A percentile compares a stretch with the other conserved stretches of the same genome.
Conservation (phyloP, 768 basidiomycete species). For the Hygrocybe coccinea region DNA sequence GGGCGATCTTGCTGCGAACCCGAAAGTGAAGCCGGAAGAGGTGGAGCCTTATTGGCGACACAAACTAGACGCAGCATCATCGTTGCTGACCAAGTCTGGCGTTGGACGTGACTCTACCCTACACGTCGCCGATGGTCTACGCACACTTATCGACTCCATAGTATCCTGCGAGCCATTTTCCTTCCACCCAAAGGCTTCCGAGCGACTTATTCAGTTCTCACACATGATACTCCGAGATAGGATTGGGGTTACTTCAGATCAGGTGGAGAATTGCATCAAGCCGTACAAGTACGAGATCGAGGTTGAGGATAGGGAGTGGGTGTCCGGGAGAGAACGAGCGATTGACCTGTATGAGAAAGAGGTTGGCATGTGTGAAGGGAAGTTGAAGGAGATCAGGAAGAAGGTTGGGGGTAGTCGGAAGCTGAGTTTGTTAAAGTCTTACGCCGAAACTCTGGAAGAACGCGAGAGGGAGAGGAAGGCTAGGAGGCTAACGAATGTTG, state of each 20-base stretch:
- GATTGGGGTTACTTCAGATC: constrained; percentile 91
- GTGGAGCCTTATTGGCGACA: constrained; percentile 92
- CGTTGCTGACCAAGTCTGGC: constrained; percentile 91
- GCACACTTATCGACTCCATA: constrained; percentile 85
- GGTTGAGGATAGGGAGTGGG: constrained; percentile 91
- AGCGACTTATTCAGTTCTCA: constrained; percentile 86
- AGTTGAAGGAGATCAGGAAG: constrained; percentile 79
- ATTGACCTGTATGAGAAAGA: constrained; percentile 83
- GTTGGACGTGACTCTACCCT: constrained; percentile 91
- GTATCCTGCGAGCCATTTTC: constrained; percentile 86
- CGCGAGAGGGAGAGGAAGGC: constrained; percentile 61
- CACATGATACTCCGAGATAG: constrained; percentile 91
- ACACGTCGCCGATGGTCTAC: constrained; percentile 90
- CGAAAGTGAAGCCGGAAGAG: constrained; percentile 64
- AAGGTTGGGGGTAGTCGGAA: constrained; percentile 85
- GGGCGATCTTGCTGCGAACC: constrained; percentile 60
- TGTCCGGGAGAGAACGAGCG: constrained; percentile 67
- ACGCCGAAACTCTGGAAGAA: constrained; percentile 80
- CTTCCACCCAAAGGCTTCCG: constrained; percentile 82
- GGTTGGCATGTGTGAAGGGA: constrained; percentile 75
- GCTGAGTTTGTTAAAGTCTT: constrained; percentile 67
- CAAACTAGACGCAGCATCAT: constrained; percentile 92
- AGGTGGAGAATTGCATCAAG: constrained; percentile 99
- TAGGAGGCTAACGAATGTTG: constrained; percentile 39
- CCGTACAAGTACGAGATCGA: constrained; percentile 99